phyloP scores from a whole-genome alignment of 495 filamentous ascomycete species.

The Xylaria flabelliformis region DNA sequence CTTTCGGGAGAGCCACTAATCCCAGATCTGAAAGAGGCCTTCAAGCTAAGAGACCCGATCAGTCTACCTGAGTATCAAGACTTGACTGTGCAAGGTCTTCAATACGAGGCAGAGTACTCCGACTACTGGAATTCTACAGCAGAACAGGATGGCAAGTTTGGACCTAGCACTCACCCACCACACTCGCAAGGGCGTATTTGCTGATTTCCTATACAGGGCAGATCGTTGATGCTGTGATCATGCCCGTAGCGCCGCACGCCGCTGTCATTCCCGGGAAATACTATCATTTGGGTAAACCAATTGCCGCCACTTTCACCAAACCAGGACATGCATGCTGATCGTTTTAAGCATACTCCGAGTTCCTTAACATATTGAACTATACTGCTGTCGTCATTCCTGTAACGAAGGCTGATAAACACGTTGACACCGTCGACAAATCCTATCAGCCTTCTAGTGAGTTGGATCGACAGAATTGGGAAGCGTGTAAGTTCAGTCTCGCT shows the following conservation, averaged over 20 bases:
- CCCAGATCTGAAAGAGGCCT: slow-evolving; percentile 27
- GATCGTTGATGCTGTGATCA: slow-evolving; percentile 58
- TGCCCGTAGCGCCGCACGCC: slow-evolving; percentile 64
- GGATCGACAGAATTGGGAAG: slow-evolving; percentile 47
- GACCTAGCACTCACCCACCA: not conserved
- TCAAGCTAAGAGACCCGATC: slow-evolving; percentile 29
- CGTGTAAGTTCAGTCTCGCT: slow-evolving; percentile 36
- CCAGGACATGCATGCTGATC: slow-evolving; percentile 3
- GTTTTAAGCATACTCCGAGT: slow-evolving; percentile 11
- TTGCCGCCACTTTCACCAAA: not conserved
- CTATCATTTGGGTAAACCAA: slow-evolving; percentile 30
- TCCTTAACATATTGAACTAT: slow-evolving; percentile 47
- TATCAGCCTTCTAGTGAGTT: slow-evolving; percentile 44
- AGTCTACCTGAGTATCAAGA: slow-evolving; percentile 29
- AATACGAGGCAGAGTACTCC: slow-evolving; percentile 41
- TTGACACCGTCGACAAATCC: slow-evolving; percentile 39
- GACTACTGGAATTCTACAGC: slow-evolving; percentile 49
- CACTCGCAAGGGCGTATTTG: not conserved
- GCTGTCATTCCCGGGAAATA: slow-evolving; percentile 45
- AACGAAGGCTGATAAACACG: slow-evolving; percentile 48
- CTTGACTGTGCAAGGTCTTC: slow-evolving; percentile 31
- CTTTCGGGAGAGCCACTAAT: slow-evolving; percentile 57
- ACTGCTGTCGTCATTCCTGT: slow-evolving; percentile 54
- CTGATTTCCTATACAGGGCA: slow-evolving; percentile 32
- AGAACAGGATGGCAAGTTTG: slow-evolving; percentile 32